Evolutionary conservation across 1,284 basidiomycete species (phyloP), one percentile per base, ranked within the genome.

Genomic region (Malassezia psittaci): DNA sequence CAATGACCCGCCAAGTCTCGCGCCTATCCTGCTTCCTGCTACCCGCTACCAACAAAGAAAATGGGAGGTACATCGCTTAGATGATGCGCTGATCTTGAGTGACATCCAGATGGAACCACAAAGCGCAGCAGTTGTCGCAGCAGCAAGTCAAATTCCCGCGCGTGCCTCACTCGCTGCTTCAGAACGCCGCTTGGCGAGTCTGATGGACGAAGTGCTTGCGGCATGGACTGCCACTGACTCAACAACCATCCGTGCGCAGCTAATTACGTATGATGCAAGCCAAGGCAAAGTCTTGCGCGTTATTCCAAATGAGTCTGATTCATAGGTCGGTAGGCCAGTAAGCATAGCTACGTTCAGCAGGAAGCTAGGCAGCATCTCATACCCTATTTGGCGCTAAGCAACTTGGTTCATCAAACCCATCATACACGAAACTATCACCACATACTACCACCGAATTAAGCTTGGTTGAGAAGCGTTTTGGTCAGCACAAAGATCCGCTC

Each of bases 401-500:
- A 7, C 7, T 29, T 7, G 24, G 24, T 29, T 29, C 24, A 4
- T 29, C 3, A 3, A 29, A 29, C 24, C 24, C 4, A 29, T 29
- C 24, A 29, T 29, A 29, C 24, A 7, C 24, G 3, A 29, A 29
- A 29, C 24, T 29, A 3, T 7, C 7, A 29, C 24, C 24, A 41
- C 39, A 21, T 41, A 41, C 39, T 18, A 4, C 8, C n/a, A 19
- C 38, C n/a, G 38, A 19, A 11, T 32, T 43, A 43, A 9, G 21
- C 43, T 21, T 15, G 21, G 2, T 32, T 19, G 39, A 29, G 39
- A 15, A 45, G 21, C 15, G 40, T 19, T 60, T 68, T 68, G 46
- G 66, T 68, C 6, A 65, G 48, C 35, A 54, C 59, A 49, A 68
- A 73, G 15, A 73, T 65, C 47, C 67, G 63, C 58, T 74, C 72